Base-by-base conservation (phyloP, 108 stramenopile species). In the Fistulifera solaris region DNA sequence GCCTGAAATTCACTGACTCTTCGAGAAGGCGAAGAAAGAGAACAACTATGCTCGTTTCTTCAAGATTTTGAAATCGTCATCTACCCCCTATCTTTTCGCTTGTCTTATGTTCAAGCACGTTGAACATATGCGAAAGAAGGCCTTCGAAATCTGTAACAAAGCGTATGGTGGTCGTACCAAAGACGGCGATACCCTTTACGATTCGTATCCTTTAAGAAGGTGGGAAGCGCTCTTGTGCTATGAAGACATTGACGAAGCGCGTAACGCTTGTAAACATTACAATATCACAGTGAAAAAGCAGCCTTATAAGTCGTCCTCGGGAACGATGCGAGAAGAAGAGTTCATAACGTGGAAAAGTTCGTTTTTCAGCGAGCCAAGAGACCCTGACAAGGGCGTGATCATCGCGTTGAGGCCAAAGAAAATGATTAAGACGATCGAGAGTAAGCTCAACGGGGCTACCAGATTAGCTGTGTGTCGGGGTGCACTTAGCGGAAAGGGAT, bases 31-130 rank as follows among this genome's bases (percentile, higher is more conserved):
- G 6, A 80, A 73, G 51, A 76, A 81, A 50, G 86, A 86, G n/a
- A 68, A 66, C 62, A 93, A 88, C 57, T 93, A 89, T 49, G 85
- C 80, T 15, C 72, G 74, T n/a, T 93, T 89, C 71, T 93, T 93
- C 48, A 52, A 66, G 8, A 68, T 83, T 35, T 52, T 92, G 10
- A 44, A 75, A 17, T 68, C 69, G 3, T 66, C 78, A 6, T 57
- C 69, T 7, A 92, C 89, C 1, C 89, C 89, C 2, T 92, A 92
- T 63, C 61, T 76, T 40, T 78, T 77, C 58, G 63, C 80, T 7
- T 94, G 85, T 52, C 69, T 94, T 54, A 91, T 91, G 88, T 89
- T 89, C 77, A 90, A 89, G 56, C 81, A 89, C 57, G 89, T 91
- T 2, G 85, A 88, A 47, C 24, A 60, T n/a, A 94, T 88, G 87